phyloP scores from a whole-genome alignment of 2,329 filamentous ascomycete genomes.

The Colletotrichum sp. region DNA sequence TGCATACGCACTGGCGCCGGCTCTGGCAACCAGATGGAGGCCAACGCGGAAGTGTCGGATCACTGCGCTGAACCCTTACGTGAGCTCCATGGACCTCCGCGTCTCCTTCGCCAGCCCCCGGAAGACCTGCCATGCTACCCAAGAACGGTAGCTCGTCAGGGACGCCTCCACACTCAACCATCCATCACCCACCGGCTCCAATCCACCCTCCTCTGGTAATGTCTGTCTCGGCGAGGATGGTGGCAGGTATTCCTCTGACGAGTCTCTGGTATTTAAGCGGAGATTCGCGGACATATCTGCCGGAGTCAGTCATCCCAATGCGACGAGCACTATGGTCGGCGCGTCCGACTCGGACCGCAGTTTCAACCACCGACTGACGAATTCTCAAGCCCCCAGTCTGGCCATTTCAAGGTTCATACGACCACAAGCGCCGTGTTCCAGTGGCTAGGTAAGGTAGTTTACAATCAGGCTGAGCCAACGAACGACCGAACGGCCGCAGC shows the following conservation, averaged over 20 bases:
- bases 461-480: neutral
- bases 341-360: neutral
- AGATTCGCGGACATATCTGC: neutral
- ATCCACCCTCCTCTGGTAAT: neutral
- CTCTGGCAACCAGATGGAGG: neutral
- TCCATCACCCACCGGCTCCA: neutral
- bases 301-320: neutral
- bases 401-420: neutral
- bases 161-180: neutral
- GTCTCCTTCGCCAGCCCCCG: neutral
- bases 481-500: neutral
- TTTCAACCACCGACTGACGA: neutral
- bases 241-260: neutral
- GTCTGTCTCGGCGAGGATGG: neutral
- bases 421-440: neutral
- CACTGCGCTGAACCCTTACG: neutral
- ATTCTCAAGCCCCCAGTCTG: neutral
- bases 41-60: slow-evolving; percentile 17
- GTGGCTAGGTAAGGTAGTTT: neutral
- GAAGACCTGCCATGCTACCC: neutral
- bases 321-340: neutral
- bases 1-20: slow-evolving; percentile 4
- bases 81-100: neutral
- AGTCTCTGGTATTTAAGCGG: neutral
- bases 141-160: neutral